Base-by-base conservation (phyloP, 2,329 filamentous ascomycete species). In the Talaromyces sp. region DNA sequence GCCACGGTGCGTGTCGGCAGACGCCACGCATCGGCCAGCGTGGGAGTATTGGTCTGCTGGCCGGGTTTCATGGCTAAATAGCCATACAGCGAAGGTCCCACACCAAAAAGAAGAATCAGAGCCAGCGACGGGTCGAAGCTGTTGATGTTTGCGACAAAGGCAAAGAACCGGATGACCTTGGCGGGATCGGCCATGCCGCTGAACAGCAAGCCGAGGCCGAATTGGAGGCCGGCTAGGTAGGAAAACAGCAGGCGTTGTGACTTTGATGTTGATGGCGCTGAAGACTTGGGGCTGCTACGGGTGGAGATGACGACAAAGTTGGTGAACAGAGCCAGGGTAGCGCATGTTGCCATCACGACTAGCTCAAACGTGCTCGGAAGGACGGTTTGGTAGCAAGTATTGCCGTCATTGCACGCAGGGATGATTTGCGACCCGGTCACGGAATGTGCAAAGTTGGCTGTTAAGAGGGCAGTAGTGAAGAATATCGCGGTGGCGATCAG, bases 161-260 rank as follows among this genome's bases (percentile, higher is more conserved):
- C 74, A 55, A 84, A 80, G 68, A 84, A 84, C 0, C 79, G 72
- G 17, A 81, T 68, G 1, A 84, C 80, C 66, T 84, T 84, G 0
- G 72, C 71, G 0, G 82, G 76, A 30, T 80, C 72, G 0, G 80
- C 75, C 82, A 84, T 83, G 17, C 81, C 80, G 3, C 78, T 78
- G 52, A 84, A 77, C 33, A 82, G 70, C 3, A 84, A 74, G 1
- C 82, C 82, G 0, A 82, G 72, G 1, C 80, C 81, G 55, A 84
- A 84, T 58, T 82, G 73, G 1, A 82, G 65, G 2, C 82, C 82
- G 0, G 79, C 73, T 42, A 81, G 71, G 61, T 80, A 80, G 7
- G 76, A 73, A 30, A 77, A 80, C 2, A 75, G 66, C 0, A 68
- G 67, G 27, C 49, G 49, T 11, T 8, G 22, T 22, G 49, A 22